Evolutionary conservation across 2,329 filamentous ascomycete genomes (phyloP), one percentile per base, ranked within the genome.

Genomic region (Dryadomyces sulphureus): DNA sequence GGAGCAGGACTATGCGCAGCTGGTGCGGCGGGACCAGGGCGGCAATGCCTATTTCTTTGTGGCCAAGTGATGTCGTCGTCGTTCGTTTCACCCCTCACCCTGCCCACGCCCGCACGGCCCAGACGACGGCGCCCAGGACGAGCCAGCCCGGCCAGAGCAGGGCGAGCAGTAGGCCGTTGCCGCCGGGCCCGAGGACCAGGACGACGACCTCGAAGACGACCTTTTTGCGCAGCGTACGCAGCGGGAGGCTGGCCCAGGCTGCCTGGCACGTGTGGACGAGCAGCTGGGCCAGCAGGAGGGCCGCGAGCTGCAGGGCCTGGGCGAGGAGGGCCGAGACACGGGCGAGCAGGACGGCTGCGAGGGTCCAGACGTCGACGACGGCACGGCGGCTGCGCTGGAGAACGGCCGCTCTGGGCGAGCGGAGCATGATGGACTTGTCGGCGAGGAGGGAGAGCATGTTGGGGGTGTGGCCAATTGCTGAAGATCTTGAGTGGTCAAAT

Each of bases 1-100:
- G 0, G 85, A 86, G 50, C 85, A 84, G 62, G 84, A 95, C 56
- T 94, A 94, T 65, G 74, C 77, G 57, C 73, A 70, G 52, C 78
- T 85, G 54, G 75, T 89, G 35, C 76, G 85, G 55, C 84, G 87
- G 57, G 92, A 98, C 64, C 75, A 75, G 12, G 81, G 87, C 46
- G 92, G 92, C 12, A 98, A 98, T 63, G 79, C 85, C 0, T 95
- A 95, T 62, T 98, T 98, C 70, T 90, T 88, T 60, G 73, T 75
- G 36, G 21, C 41, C 2, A 72, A 60, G 60, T 61, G 54, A 60
- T n/a, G 24, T 19, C 38, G 41, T 50, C n/a, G 19, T 40, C 45
- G 22, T 5, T 14, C 11, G 40, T 5, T 42, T 35, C 22, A 2
- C 9, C 21, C 38, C 50, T 65, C 61, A 65, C 12, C 57, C 56